These are phyloP conservation scores for Sindora glabra DNA, from an alignment of 306 rosid genomes.

Conservation along the genomic window DNA sequence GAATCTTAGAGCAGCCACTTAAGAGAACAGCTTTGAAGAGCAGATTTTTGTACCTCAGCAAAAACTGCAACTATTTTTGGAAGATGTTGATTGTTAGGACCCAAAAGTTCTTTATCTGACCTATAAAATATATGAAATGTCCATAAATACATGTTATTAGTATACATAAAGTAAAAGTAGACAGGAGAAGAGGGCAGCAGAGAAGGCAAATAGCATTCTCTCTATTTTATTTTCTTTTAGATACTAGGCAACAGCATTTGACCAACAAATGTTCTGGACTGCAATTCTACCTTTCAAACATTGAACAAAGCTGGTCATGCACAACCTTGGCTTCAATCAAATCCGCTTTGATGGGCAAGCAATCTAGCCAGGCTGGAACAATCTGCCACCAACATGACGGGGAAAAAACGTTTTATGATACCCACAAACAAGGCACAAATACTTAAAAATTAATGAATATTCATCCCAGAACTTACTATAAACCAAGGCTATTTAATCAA, in stretches of 20 bases:
- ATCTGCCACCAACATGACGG: slow-evolving; percentile 29
- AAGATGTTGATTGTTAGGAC: slow-evolving; percentile 63
- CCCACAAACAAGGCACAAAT: background rate
- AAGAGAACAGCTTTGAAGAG: background rate
- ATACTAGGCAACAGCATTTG: background rate
- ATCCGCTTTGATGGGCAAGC: slow-evolving; percentile 70
- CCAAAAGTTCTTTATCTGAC: slow-evolving; percentile 61
- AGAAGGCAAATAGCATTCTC: too few relatives aligned
- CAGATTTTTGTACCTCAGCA: slow-evolving; percentile 45
- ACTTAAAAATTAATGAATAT: background rate
- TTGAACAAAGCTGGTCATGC: slow-evolving; percentile 63
- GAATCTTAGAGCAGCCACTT: background rate
- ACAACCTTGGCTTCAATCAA: slow-evolving; percentile 66
- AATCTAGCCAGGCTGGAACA: slow-evolving; percentile 66
- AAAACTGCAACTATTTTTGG: slow-evolving; percentile 62
- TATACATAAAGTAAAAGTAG: background rate
- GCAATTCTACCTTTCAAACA: slow-evolving; percentile 57
- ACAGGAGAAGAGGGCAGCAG: background rate
- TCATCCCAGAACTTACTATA: too few relatives aligned
- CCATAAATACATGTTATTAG: background rate
- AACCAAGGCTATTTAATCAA: too few relatives aligned
- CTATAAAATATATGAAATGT: slow-evolving; percentile 27
- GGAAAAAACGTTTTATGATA: background rate
- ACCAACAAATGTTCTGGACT: slow-evolving; percentile 6
- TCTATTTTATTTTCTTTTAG: too few relatives aligned